Conservation (phyloP, 1,284 basidiomycete species). For the Rhodotorula glutinis region DNA sequence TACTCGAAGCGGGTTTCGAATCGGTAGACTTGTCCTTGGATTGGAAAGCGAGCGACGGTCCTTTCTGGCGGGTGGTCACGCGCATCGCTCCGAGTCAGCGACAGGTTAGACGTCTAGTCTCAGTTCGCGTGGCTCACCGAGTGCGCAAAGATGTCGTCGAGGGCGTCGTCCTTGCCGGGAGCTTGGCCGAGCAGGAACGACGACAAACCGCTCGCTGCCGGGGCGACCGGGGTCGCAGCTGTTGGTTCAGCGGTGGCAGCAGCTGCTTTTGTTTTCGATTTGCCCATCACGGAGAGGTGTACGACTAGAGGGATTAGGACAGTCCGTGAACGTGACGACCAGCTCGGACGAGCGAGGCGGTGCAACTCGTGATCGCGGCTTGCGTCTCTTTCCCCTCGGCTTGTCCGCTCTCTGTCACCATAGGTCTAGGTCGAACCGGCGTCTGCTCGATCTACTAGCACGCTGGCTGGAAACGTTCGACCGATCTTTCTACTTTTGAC, state of each 20-base stretch:
- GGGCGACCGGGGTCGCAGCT: not conserved
- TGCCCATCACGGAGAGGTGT: constrained; percentile 12
- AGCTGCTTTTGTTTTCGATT: constrained; percentile 14
- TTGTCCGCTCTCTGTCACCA: too few relatives aligned
- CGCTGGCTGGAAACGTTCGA: too few relatives aligned
- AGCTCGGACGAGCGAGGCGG: not conserved
- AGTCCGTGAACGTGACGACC: too few relatives aligned
- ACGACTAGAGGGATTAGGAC: too few relatives aligned
- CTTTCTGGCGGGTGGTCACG: constrained; percentile 9
- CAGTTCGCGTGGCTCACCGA: constrained; percentile 15
- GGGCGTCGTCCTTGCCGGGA: constrained; percentile 13
- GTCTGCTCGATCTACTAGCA: too few relatives aligned
- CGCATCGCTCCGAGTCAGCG: too few relatives aligned
- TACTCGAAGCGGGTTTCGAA: not conserved
- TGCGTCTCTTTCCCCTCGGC: too few relatives aligned
- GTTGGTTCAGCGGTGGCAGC: not conserved
- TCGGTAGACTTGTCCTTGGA: constrained; percentile 12
- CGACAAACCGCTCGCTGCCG: constrained; percentile 19
- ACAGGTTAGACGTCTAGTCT: not conserved
- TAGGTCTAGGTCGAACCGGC: too few relatives aligned
- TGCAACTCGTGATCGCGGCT: not conserved
- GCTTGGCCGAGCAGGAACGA: constrained; percentile 35
- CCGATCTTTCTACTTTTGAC: too few relatives aligned
- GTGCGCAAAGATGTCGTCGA: constrained; percentile 37
- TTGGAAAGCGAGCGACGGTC: constrained; percentile 28